Conservation (phyloP, 192 early-diverging fungal genomes). For the Jimgerdemannia lactiflua region DNA sequence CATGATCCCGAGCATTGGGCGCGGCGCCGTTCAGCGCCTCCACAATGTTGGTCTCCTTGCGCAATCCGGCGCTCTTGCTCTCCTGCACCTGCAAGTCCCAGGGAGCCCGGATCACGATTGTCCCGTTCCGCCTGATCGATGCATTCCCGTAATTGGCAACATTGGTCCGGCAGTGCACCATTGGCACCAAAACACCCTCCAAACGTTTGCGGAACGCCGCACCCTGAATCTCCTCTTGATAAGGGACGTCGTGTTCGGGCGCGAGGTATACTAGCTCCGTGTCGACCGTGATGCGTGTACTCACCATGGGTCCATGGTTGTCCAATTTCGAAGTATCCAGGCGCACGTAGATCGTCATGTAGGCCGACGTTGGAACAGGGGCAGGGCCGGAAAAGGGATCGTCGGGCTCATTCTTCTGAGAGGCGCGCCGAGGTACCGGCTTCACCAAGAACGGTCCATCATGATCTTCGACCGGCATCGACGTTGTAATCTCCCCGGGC, state of each 20-base stretch:
- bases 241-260: not conserved
- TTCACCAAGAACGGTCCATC: no score
- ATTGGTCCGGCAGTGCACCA: not conserved
- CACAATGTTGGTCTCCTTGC: not conserved
- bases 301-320: not conserved
- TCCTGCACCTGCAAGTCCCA: not conserved
- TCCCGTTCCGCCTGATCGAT: not conserved
- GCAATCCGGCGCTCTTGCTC: not conserved
- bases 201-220: not conserved
- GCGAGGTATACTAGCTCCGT: not conserved
- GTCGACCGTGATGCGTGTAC: not conserved
- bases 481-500: not conserved
- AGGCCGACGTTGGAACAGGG: not conserved
- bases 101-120: not conserved
- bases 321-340: not conserved
- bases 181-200: not conserved
- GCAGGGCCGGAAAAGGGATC: not conserved
- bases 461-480: no score
- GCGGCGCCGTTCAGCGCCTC: not conserved
- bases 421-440: no score
- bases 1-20: not conserved
- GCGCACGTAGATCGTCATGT: not conserved
- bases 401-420: no score
- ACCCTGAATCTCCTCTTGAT: not conserved
- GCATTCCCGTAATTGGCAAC: not conserved